Evolutionary conservation across 371 early-diverging fungal species (phyloP), one percentile per base, ranked within the genome.

Genomic region (Coemansia sp.): DNA sequence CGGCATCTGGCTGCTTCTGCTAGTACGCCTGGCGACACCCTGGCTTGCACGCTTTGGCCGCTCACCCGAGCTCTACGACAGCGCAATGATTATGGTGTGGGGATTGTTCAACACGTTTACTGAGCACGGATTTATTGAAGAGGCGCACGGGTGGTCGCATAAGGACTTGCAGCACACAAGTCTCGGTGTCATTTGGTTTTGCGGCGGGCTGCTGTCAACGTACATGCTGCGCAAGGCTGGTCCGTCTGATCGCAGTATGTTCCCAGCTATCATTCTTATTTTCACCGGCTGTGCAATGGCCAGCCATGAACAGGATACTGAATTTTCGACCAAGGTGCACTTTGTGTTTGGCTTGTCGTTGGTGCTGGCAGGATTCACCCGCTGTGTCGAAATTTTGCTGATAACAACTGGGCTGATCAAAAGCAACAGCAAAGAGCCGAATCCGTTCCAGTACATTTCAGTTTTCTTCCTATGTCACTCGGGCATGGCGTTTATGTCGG

Each of bases 31-130:
- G 26, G 88, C 87, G 13, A 82, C 79, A 0, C 87, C 86, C 13
- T 87, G 86, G 87, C 71, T 88, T 24, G 71, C 72, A 24, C 69
- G 81, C 32, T 82, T 78, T 36, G 84, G 84, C 41, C 85, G 85
- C 65, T 87, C 88, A 57, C 89, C 86, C 65, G 89, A 88, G 79
- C 86, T 85, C 78, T 88, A 84, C 66, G 89, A 88, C 66, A 88
- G 89, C 76, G 84, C 80, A 76, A 83, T 83, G 29, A 88, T 88
- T 52, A 83, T 82, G 79, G 66, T 78, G 1, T 88, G 89, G 89
- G 89, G 89, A 44, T 85, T 87, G 67, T 81, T 88, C 58, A 88
- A 88, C 62, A 87, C 89, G 6, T 88, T 87, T 53, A 88, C 89
- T 4, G 89, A 88, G 67, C 89, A 88, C 71, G 82, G 88, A 78